These are phyloP conservation scores for Mortierella sp. DNA, from an alignment of 371 early-diverging fungal genomes.

Conservation along the genomic window DNA sequence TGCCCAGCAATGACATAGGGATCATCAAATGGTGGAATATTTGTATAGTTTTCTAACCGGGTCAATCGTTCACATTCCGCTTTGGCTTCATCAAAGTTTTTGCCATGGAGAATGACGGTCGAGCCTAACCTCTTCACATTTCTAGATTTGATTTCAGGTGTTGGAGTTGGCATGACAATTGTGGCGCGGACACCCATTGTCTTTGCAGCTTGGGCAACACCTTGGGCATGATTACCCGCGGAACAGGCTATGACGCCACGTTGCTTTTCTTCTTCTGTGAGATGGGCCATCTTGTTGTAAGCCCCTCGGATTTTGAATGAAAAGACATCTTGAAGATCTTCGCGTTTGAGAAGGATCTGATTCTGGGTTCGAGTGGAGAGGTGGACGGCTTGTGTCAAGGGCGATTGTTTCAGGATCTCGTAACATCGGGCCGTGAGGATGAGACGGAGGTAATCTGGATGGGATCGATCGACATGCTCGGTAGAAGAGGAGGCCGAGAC, in stretches of 20 bases:
- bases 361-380: conserved; percentile 77
- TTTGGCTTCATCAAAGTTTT: conserved; percentile 96
- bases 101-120: conserved; percentile 86
- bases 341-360: conserved; percentile 88
- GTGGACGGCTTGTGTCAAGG: conserved; percentile 84
- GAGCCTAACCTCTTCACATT: conserved; percentile 95
- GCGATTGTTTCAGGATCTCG: conserved; percentile 93
- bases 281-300: conserved; percentile 88
- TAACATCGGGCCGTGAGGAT: conserved; percentile 92
- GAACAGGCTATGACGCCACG: conserved; percentile 95
- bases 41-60: conserved; percentile 76
- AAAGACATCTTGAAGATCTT: conserved; percentile 97
- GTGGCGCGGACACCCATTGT: conserved; percentile 93
- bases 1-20: conserved; percentile 98
- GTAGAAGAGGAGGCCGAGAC: too few species aligned
- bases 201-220: conserved; percentile 92
- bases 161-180: conserved; percentile 93
- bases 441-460: conserved; percentile 89
- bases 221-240: conserved; percentile 97
- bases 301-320: conserved; percentile 98
- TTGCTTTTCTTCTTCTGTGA: conserved; percentile 80
- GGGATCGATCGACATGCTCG: too few species aligned
- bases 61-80: conserved; percentile 80
- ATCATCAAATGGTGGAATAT: conserved; percentile 97
- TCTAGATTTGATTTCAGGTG: conserved; percentile 84